A percentile compares a stretch with the other conserved stretches of the same genome.
Conservation (phyloP, 495 filamentous ascomycete species). For the Neurospora sp. region DNA sequence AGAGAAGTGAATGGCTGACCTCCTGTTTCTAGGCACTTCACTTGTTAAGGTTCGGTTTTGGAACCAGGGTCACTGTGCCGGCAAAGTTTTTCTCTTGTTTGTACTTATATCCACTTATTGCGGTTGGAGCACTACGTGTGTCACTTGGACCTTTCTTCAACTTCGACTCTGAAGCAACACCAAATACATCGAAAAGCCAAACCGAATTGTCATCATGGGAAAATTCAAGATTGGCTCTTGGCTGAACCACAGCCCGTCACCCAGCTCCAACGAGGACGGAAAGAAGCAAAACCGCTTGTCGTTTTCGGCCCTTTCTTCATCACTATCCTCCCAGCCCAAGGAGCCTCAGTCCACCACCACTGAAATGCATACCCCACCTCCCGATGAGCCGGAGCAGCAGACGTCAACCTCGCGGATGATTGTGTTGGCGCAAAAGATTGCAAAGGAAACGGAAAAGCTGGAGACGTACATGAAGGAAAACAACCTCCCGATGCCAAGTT, state of each 20-base stretch:
- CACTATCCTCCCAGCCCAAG: slow-evolving; percentile 8
- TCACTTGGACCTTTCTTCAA: background rate
- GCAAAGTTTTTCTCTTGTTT: background rate
- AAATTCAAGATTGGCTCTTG: slow-evolving; percentile 23
- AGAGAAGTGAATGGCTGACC: background rate
- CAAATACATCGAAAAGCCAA: background rate
- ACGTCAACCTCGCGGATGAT: slow-evolving; percentile 23
- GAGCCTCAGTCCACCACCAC: slow-evolving; percentile 4
- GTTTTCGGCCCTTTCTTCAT: slow-evolving; percentile 11
- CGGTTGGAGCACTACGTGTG: background rate
- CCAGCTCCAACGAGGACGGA: slow-evolving; percentile 12
- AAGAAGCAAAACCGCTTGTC: slow-evolving; percentile 24
- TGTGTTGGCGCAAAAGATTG: slow-evolving; percentile 28
- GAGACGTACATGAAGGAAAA: slow-evolving; percentile 30
- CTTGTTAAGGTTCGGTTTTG: background rate
- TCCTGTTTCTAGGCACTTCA: background rate
- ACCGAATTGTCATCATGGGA: slow-evolving; percentile 11
- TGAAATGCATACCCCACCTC: background rate
- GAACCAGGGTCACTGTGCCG: background rate
- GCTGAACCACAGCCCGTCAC: slow-evolving; percentile 20
- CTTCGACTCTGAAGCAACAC: background rate
- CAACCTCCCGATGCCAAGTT: slow-evolving; percentile 25
- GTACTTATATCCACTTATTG: background rate
- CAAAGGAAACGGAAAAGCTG: slow-evolving; percentile 29
- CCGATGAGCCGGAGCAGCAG: background rate